These are phyloP conservation scores for Colletotrichum tropicicola DNA, from an alignment of 2,329 filamentous ascomycete species.

Conservation along the genomic window DNA sequence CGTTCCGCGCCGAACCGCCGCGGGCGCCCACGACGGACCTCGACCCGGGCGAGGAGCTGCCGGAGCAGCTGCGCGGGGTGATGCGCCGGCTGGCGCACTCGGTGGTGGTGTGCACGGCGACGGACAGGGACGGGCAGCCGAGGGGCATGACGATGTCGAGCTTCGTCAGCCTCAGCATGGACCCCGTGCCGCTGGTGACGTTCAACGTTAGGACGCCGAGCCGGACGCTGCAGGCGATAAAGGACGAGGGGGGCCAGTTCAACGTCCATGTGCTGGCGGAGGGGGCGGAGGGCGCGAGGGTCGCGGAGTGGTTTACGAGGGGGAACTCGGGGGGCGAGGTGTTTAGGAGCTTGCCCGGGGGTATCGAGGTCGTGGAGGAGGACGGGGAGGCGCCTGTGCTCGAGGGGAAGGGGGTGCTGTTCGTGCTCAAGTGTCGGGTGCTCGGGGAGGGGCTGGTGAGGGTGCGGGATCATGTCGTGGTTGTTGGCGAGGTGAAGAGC, in stretches of 20 bases:
- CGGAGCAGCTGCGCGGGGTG: constrained; percentile 58
- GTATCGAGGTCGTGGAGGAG: constrained; percentile 29
- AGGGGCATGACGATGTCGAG: constrained; percentile 69
- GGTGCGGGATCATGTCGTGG: constrained; percentile 61
- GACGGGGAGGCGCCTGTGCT: constrained; percentile 50
- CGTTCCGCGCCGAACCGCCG: constrained; percentile 36
- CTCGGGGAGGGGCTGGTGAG: constrained; percentile 54
- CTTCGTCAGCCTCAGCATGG: constrained; percentile 63
- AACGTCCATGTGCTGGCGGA: constrained; percentile 64
- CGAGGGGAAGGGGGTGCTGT: constrained; percentile 60
- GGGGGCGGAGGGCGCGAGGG: constrained; percentile 53
- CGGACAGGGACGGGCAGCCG: constrained; percentile 41
- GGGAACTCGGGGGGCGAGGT: constrained; percentile 52
- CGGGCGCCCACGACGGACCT: constrained; percentile 46
- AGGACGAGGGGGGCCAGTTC: constrained; percentile 50
- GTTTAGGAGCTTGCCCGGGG: constrained; percentile 45
- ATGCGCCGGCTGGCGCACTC: constrained; percentile 65
- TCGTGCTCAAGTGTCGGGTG: constrained; percentile 54
- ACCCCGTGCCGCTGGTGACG: constrained; percentile 60
- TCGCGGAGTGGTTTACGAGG: constrained; percentile 61
- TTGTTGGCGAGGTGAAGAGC: constrained; percentile 59
- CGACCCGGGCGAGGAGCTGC: constrained; percentile 32
- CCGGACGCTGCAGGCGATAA: constrained; percentile 62
- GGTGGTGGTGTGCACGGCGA: constrained; percentile 64
- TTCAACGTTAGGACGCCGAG: constrained; percentile 68